These are phyloP conservation scores for Sphagnum contortum DNA, from an alignment of 225 moss, liverwort and hornwort genomes.

Conservation along the genomic window DNA sequence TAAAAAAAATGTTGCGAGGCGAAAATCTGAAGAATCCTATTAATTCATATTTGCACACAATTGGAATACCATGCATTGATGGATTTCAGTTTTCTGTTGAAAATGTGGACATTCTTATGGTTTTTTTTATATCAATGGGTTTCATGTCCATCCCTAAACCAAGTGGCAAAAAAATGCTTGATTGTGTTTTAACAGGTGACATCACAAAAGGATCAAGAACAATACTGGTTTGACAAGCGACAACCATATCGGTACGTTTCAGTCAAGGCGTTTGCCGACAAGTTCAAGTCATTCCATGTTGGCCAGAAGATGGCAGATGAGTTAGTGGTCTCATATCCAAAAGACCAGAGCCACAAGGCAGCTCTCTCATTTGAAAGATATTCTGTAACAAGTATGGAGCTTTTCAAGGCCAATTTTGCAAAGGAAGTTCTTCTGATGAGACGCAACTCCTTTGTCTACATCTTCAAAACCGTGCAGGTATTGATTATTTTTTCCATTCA, in stretches of 20 bases:
- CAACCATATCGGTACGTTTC: constrained; percentile 42
- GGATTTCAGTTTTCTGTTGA: too few species aligned
- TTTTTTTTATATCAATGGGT: too few species aligned
- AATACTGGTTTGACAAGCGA: constrained; percentile 47
- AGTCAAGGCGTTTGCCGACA: constrained; percentile 41
- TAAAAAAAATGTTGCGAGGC: too few species aligned
- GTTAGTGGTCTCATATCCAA: constrained; percentile 31
- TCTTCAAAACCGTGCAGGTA: constrained; percentile 58
- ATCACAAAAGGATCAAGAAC: constrained; percentile 66
- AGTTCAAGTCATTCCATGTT: constrained; percentile 40
- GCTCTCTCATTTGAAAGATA: constrained; percentile 45
- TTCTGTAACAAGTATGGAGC: constrained; percentile 47
- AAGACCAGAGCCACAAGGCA: constrained; percentile 23
- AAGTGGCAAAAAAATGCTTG: too few species aligned
- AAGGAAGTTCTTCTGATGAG: constrained; percentile 54
- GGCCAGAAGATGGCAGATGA: constrained; percentile 33
- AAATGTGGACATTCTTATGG: too few species aligned
- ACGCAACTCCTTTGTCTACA: constrained; percentile 44
- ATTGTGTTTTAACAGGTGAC: constrained; percentile 32
- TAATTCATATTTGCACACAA: too few species aligned
- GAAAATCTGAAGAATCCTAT: too few species aligned
- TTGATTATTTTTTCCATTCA: too few species aligned
- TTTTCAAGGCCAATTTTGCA: constrained; percentile 50
- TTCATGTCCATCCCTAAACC: too few species aligned
- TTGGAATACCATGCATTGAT: too few species aligned